Base-by-base conservation (phyloP, 495 filamentous ascomycete species). In the Bryoglossum gracile region DNA sequence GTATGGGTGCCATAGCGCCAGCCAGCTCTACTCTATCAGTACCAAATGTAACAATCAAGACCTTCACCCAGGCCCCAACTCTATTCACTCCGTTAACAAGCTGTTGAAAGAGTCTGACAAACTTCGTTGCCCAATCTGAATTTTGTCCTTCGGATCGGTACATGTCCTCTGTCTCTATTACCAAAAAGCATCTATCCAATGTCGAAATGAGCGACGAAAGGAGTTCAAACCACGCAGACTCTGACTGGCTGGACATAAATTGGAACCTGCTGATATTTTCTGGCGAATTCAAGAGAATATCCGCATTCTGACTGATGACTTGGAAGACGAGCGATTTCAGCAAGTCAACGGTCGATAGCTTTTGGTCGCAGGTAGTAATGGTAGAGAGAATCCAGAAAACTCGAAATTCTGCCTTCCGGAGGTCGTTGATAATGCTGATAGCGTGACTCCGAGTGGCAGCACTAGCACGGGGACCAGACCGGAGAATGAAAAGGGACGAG, bases 381-480 rank as follows among this genome's bases (percentile, higher is more conserved):
- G 14, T n/a, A 8, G 40, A 43, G 18, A 46, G 25, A 13, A 25
- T 46, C 43, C 43, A 46, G 26, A 46, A 24, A 14, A 46, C 43
- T 11, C 16, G 9, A 18, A 19, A 34, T 33, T 19, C 14, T 8
- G 3, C 13, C 2, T 9, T 11, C 19, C 23, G 43, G 4, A 35
- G 16, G 10, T 14, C 18, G n/a, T 33, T 35, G 25, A 46, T 35
- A 8, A 46, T 25, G 21, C 19, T 28, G 8, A 22, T 18, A 9
- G 43, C 43, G 23, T 24, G 14, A 22, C 35, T 16, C 22, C 23
- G 18, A 11, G 43, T 23, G 8, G 4, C 35, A 5, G 24, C 26
- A 14, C 23, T 22, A 2, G 43, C 43, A 3, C 43, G 43, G 6
- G 30, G 17, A 21, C 26, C 30, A 14, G 14, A 18, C 22, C 24